Conservation (phyloP, 768 basidiomycete genomes). For the Melanogaster broomeanus region DNA sequence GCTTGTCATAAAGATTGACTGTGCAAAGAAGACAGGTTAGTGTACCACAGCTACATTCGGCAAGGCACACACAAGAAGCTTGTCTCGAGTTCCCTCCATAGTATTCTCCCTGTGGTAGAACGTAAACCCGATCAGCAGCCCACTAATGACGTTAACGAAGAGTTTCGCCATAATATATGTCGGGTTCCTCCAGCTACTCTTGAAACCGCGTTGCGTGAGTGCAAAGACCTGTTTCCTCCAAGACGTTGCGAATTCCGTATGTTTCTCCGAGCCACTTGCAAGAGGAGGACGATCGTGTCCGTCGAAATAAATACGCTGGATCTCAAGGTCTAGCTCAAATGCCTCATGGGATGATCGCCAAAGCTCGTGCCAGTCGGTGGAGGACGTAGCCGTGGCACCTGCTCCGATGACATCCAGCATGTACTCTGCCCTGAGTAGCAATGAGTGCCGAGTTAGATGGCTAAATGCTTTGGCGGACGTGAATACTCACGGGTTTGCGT, state of each 20-base stretch:
- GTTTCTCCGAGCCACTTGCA: slow-evolving; percentile 18
- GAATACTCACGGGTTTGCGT: slow-evolving; percentile 27
- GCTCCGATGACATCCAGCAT: slow-evolving; percentile 59
- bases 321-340: slow-evolving; percentile 37
- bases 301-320: slow-evolving; percentile 44
- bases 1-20: slow-evolving; percentile 54
- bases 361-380: slow-evolving; percentile 48
- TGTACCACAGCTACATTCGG: too few relatives aligned
- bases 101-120: slow-evolving; percentile 39
- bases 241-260: slow-evolving; percentile 38
- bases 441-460: neutral
- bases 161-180: slow-evolving; percentile 42
- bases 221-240: slow-evolving; percentile 38
- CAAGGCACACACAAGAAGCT: slow-evolving; percentile 39
- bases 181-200: slow-evolving; percentile 42
- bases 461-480: neutral
- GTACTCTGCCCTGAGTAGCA: slow-evolving; percentile 42
- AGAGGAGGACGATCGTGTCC: slow-evolving; percentile 28
- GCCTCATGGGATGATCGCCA: slow-evolving; percentile 51
- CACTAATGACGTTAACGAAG: slow-evolving; percentile 33
- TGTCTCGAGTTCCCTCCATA: slow-evolving; percentile 43
- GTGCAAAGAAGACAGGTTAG: neutral
- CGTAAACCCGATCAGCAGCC: slow-evolving; percentile 44
- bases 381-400: slow-evolving; percentile 46
- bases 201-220: slow-evolving; percentile 33